Evolutionary conservation across 805 yeast species (phyloP).

Genomic region (Wickerhamomyces bovis): DNA sequence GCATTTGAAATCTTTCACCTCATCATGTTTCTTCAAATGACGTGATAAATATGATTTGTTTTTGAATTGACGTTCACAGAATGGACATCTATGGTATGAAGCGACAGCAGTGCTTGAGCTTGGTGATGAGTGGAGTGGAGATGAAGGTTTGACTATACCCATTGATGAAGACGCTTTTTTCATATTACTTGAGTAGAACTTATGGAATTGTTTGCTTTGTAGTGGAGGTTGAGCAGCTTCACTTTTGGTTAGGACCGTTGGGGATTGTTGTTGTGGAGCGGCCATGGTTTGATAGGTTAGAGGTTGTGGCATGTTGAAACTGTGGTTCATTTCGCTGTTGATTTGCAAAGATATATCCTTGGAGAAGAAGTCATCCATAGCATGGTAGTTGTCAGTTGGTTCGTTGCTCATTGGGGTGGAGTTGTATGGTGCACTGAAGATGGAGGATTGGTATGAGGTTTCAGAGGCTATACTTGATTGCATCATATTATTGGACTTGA

Average conservation of each 20-base stretch:
- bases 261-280: neutral
- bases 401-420: neutral
- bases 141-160: neutral
- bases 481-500: neutral
- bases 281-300: neutral
- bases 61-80: conserved; percentile 64
- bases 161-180: neutral
- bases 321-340: conserved; percentile 8
- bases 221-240: neutral
- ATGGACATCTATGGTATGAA: conserved; percentile 41
- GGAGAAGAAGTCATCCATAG: conserved; percentile 15
- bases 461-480: conserved; percentile 5
- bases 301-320: neutral
- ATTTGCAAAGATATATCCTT: conserved; percentile 17
- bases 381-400: neutral
- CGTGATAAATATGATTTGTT: conserved; percentile 79
- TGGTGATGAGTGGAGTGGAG: conserved; percentile 7
- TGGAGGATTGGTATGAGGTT: conserved; percentile 14
- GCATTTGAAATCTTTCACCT: conserved; percentile 69
- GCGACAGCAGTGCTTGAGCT: neutral
- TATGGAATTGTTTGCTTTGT: conserved; percentile 15
- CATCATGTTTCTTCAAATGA: conserved; percentile 77
- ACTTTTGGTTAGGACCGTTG: neutral
- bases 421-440: conserved; percentile 9
- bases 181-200: conserved; percentile 10